Evolutionary conservation across 2,329 filamentous ascomycete genomes (phyloP), one percentile per base, ranked within the genome.

Genomic region (Trichoderma brevicompactum): DNA sequence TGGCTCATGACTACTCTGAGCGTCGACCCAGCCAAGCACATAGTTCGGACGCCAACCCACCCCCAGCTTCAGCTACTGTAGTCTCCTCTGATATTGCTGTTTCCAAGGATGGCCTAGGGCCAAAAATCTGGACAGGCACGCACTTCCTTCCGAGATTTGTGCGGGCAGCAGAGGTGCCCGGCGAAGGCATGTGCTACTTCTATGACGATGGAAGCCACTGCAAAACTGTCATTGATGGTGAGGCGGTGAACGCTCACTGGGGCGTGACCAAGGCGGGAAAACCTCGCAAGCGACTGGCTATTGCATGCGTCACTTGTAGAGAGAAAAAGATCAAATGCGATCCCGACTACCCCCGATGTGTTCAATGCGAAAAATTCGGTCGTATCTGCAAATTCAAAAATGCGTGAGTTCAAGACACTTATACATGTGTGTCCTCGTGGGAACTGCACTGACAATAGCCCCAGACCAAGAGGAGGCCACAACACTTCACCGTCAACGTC

Each of bases 251-350:
- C 74, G 92, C 93, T 1, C 91, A 92, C 70, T 97, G 94, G 94
- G 93, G 94, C 15, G 88, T 96, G 9, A 97, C 94, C 41, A 97
- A 97, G 79, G 93, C 94, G 2, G 94, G 94, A 13, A 97, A 96
- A 79, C 93, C 94, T 54, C 87, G 94, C 70, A 97, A 97, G 80
- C 85, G 94, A 65, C 83, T 97, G 65, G 93, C 94, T 28, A 93
- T 96, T 75, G 92, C 92, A n/a, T 97, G 94, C 74, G 84, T 96
- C 66, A 95, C 92, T 12, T 97, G 94, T 76, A 87, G 94, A 58
- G 93, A 97, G 79, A 97, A 97, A 87, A 97, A 97, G 83, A 96
- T 97, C 80, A 97, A 96, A 77, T 97, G 94, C 74, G 92, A 97
- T 69, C 94, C 93, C 1, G 92, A 94, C 71, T 90, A 87, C 69